These are phyloP conservation scores for Coniochaeta pulveracea DNA, from an alignment of 2,329 filamentous ascomycete species.

Conservation along the genomic window DNA sequence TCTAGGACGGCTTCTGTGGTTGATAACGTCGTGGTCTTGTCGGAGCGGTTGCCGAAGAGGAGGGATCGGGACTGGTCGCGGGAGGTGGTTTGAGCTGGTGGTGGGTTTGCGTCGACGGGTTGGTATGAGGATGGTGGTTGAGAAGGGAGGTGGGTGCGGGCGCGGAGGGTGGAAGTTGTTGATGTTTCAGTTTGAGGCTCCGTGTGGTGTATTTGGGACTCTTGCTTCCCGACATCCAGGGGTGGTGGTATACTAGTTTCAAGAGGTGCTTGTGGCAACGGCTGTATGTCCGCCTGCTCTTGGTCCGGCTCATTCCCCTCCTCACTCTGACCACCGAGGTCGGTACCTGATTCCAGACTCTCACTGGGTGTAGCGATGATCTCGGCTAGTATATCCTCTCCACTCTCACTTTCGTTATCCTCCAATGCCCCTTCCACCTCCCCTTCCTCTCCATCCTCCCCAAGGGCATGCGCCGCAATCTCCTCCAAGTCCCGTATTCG, in stretches of 20 bases:
- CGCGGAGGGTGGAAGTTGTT: constrained; percentile 22
- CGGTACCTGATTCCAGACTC: constrained; percentile 27
- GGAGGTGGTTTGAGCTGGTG: constrained; percentile 1
- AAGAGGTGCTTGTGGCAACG: constrained; percentile 2
- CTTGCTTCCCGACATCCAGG: not conserved
- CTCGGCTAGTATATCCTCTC: constrained; percentile 44
- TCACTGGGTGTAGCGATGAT: constrained; percentile 44
- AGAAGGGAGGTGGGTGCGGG: constrained; percentile 11
- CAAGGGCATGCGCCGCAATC: constrained; percentile 20
- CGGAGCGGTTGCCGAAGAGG: not conserved
- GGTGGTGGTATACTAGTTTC: constrained; percentile 4
- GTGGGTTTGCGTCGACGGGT: constrained; percentile 2
- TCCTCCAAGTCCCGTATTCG: constrained; percentile 58
- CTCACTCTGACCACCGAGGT: constrained; percentile 10
- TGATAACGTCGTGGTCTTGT: constrained; percentile 11
- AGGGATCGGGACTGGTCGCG: not conserved
- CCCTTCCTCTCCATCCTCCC: too few species aligned
- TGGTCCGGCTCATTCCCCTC: constrained; percentile 7
- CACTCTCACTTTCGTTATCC: constrained; percentile 35
- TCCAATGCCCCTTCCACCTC: constrained; percentile 16
- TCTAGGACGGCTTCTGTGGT: constrained; percentile 63
- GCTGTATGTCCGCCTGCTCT: constrained; percentile 5
- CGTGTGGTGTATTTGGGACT: constrained; percentile 6
- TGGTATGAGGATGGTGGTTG: too few species aligned
- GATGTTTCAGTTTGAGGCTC: constrained; percentile 8